phyloP scores from a whole-genome alignment of 78 protist species.

The slime mould (Dictyostelium discoideum) region DNA sequence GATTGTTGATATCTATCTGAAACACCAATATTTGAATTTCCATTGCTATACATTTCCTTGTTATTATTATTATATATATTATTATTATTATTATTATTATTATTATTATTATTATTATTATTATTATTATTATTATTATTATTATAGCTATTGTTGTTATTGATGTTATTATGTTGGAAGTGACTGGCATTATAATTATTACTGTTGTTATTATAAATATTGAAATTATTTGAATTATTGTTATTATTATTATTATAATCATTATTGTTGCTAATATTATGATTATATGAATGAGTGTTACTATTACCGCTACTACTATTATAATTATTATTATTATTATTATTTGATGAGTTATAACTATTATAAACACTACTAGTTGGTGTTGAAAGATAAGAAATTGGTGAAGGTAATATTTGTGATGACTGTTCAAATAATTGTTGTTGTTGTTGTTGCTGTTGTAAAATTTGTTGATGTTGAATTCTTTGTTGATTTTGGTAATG shows the following conservation, averaged over 20 bases:
- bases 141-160: background rate
- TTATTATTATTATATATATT: no score
- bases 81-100: no score
- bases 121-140: no score
- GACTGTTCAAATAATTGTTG: background rate
- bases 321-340: background rate
- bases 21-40: background rate
- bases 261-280: background rate
- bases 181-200: no score
- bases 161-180: background rate
- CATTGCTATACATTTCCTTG: no score
- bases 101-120: no score
- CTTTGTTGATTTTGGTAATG: constrained; percentile 3
- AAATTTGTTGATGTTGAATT: background rate
- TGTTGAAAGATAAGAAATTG: background rate
- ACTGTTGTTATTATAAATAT: no score
- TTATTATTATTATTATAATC: background rate
- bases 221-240: background rate
- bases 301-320: background rate
- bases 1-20: background rate
- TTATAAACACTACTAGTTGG: background rate
- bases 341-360: background rate
- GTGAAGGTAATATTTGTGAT: background rate
- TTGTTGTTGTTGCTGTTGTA: background rate
- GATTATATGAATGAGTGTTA: background rate